These are phyloP conservation scores for Cladosporium sp. DNA, from an alignment of 2,329 filamentous ascomycete species.

Conservation along the genomic window DNA sequence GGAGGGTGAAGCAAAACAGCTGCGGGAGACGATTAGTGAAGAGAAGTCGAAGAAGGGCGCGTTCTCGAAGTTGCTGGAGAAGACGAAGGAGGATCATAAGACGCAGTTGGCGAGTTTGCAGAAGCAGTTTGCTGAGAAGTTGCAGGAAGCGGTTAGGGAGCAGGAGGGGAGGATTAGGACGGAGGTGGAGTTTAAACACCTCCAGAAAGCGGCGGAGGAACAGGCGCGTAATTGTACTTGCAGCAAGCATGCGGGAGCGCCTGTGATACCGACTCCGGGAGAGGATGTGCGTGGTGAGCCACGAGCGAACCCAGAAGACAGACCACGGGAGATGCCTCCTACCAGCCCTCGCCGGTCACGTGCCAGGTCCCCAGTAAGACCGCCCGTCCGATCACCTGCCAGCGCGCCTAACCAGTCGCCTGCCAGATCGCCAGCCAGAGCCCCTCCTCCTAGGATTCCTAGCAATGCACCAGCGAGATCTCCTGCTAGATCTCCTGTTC, in stretches of 20 bases:
- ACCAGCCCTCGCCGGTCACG: neutral
- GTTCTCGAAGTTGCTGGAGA: slow-evolving; percentile 12
- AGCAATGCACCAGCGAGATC: neutral
- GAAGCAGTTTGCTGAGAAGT: neutral
- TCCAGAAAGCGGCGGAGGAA: slow-evolving; percentile 13
- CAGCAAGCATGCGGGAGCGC: neutral
- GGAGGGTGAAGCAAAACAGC: slow-evolving; percentile 7
- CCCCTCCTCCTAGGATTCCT: neutral
- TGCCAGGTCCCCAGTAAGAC: neutral
- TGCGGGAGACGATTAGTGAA: slow-evolving; percentile 18
- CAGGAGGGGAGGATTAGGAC: slow-evolving; percentile 4
- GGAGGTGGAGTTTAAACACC: slow-evolving; percentile 10
- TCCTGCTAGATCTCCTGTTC: neutral
- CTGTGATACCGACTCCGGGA: neutral
- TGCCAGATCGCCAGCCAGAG: neutral
- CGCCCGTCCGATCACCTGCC: neutral
- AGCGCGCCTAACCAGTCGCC: neutral
- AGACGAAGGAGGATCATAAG: slow-evolving; percentile 14
- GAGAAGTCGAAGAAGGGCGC: slow-evolving; percentile 16
- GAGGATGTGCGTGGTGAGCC: neutral
- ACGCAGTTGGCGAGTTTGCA: slow-evolving; percentile 10
- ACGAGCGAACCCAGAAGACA: neutral
- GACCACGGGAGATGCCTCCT: neutral
- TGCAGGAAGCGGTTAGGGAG: neutral
- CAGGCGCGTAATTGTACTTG: neutral